These are phyloP conservation scores for Schizosaccharomyces pombe DNA, from an alignment of 805 yeast genomes.

Conservation along the genomic window DNA sequence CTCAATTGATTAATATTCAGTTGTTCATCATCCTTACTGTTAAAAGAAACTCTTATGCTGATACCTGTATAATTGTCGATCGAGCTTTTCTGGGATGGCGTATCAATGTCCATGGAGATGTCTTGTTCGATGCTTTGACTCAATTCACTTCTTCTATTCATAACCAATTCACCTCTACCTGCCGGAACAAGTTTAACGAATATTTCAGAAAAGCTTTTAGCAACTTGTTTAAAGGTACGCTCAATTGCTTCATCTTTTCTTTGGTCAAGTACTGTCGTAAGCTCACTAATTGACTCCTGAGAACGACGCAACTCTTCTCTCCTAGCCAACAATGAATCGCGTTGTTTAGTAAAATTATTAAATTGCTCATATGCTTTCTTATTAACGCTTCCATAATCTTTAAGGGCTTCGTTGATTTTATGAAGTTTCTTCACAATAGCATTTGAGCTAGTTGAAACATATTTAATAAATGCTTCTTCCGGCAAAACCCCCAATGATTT, in stretches of 20 bases:
- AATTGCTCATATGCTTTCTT: slow-evolving; percentile 76
- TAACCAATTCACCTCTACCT: slow-evolving; percentile 52
- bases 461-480: slow-evolving; percentile 47
- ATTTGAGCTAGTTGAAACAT: slow-evolving; percentile 25
- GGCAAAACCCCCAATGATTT: slow-evolving; percentile 75
- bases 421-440: slow-evolving; percentile 31
- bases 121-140: slow-evolving; percentile 12
- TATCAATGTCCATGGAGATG: slow-evolving; percentile 12
- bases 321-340: slow-evolving; percentile 40
- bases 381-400: slow-evolving; percentile 53
- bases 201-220: slow-evolving; percentile 45
- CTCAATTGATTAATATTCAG: slow-evolving; percentile 73
- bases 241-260: slow-evolving; percentile 69
- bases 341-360: slow-evolving; percentile 44
- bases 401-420: slow-evolving; percentile 31
- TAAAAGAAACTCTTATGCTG: slow-evolving; percentile 70
- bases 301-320: slow-evolving; percentile 48
- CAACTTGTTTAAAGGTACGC: slow-evolving; percentile 52
- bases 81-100: slow-evolving; percentile 6
- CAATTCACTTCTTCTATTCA: slow-evolving; percentile 24
- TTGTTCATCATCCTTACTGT: slow-evolving; percentile 64
- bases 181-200: slow-evolving; percentile 65
- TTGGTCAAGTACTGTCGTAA: slow-evolving; percentile 44
- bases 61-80: slow-evolving; percentile 56
- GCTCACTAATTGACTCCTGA: slow-evolving; percentile 42